Evolutionary conservation across 2,329 filamentous ascomycete species (phyloP).

Genomic region (Neofusicoccum laricinum): DNA sequence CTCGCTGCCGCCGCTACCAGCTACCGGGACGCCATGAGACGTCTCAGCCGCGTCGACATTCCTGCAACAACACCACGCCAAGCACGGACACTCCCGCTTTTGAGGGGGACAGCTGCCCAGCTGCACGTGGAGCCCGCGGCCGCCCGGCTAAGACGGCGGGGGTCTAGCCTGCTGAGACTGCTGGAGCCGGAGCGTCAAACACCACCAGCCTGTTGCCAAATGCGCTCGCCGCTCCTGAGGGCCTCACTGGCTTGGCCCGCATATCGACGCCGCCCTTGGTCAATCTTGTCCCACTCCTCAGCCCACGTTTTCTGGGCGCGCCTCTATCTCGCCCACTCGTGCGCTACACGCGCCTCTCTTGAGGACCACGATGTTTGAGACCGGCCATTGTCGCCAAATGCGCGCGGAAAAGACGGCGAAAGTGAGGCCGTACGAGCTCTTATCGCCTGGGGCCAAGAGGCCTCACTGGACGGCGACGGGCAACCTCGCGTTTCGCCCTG

Average conservation of each 20-base stretch:
- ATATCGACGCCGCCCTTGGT: background rate
- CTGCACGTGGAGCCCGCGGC: background rate
- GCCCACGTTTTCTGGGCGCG: background rate
- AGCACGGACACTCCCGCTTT: background rate
- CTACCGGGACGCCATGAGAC: constrained; percentile 9
- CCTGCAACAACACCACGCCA: constrained; percentile 3
- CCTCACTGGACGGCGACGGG: no score
- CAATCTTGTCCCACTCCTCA: background rate
- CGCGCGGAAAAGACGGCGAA: background rate
- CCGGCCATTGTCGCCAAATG: background rate
- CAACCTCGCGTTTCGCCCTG: background rate
- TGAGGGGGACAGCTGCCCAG: background rate
- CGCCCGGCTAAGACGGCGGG: background rate
- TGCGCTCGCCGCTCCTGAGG: background rate
- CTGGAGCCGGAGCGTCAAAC: constrained; percentile 8
- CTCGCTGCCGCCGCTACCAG: background rate
- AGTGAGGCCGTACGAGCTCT: background rate
- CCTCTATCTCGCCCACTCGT: background rate
- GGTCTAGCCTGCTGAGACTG: background rate
- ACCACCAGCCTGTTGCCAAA: background rate
- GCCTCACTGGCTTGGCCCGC: background rate
- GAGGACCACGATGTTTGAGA: constrained; percentile 4
- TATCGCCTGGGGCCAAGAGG: background rate
- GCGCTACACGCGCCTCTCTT: background rate
- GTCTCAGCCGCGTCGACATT: constrained; percentile 3